phyloP scores from a whole-genome alignment of 331 rosid genomes.

The Quercus lobata region DNA sequence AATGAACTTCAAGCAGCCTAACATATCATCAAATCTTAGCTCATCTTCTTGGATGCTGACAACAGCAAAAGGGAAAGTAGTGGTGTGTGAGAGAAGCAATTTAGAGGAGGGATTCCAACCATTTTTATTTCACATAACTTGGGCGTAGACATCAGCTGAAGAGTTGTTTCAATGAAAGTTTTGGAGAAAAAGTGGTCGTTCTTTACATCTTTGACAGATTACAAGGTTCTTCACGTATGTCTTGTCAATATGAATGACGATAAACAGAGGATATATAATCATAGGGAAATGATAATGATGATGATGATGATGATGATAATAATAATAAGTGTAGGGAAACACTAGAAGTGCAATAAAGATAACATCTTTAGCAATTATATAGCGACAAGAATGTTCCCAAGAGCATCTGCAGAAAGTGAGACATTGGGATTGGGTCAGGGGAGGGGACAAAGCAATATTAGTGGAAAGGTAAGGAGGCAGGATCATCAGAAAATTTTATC shows the following conservation, averaged over 20 bases:
- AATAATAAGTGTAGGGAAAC: background rate
- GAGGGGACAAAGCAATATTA: slow-evolving; percentile 4
- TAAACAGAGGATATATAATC: slow-evolving; percentile 4
- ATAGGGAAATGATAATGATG: background rate
- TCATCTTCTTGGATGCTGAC: background rate
- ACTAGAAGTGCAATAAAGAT: background rate
- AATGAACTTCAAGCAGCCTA: background rate
- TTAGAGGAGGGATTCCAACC: background rate
- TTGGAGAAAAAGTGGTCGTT: slow-evolving; percentile 14
- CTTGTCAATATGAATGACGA: background rate
- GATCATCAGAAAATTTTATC: slow-evolving; percentile 12
- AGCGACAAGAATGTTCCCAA: slow-evolving; percentile 6
- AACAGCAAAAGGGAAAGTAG: background rate
- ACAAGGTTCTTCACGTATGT: slow-evolving; percentile 12
- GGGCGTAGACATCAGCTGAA: background rate
- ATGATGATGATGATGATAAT: too few species aligned
- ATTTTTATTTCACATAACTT: background rate
- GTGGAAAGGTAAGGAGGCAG: slow-evolving; percentile 13
- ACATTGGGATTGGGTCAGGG: slow-evolving; percentile 38
- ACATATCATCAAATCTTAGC: background rate
- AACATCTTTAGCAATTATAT: background rate
- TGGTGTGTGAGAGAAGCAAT: background rate
- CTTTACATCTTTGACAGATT: slow-evolving; percentile 22
- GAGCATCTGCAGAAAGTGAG: slow-evolving; percentile 21
- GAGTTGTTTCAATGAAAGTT: background rate